Evolutionary conservation across 768 basidiomycete genomes (phyloP), one percentile per base, ranked within the genome.

Genomic region (Termitomyces sp.): DNA sequence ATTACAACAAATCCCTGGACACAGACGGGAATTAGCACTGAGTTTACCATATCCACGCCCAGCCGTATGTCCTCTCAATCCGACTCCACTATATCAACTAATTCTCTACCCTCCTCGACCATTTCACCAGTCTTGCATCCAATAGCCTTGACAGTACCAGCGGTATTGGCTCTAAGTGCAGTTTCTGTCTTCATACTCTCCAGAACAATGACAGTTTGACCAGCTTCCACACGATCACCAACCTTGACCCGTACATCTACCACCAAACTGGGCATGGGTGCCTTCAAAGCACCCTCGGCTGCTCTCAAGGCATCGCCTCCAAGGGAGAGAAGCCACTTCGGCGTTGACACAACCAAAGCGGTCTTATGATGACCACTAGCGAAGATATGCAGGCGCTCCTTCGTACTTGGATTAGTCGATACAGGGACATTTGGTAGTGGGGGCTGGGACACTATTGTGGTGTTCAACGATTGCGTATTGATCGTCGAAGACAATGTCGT

Each of bases 131-230:
- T 88, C 69, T 74, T 79, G 66, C 91, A 94, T 14, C 82, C 82
- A 14, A 96, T 81, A 44, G 79, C 75, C 63, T 77, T 84, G 8
- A 96, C 86, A 5, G 85, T 73, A 4, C 93, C 94, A 37, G 79
- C 73, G 8, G 73, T 75, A 57, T 84, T 79, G 14, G 91, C 84
- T 53, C 92, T 78, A 60, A 97, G 69, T 41, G 92, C 89, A 39
- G 89, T 95, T 73, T 96, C 94, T 61, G 94, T 97, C 82, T 98
- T 98, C 94, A 97, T 98, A 66, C 94, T 96, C 73, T 96, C 94
- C 66, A 96, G 72, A 5, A 95, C 83, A 30, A 94, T 84, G 9
- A 93, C 78, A 8, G 82, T 82, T 66, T 94, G 89, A 0, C 91
- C 92, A 65, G 81, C 85, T 71, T 87, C 85, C 40, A 97, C 89